Evolutionary conservation across 2,329 filamentous ascomycete species (phyloP).

Genomic region (Clonostachys solani): DNA sequence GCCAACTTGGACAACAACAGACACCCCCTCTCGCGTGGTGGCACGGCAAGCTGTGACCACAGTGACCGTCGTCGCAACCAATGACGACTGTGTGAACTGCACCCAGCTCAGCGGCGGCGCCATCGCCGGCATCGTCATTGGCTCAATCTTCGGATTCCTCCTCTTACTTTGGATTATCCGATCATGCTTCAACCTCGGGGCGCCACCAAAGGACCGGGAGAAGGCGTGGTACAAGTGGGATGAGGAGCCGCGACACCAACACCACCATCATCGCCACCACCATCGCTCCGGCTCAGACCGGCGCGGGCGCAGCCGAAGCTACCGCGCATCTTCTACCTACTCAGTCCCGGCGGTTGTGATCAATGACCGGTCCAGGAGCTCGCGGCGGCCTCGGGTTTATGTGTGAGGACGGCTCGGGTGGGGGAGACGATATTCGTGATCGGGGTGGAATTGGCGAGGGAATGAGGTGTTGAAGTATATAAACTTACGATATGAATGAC

Average conservation of each 20-base stretch:
- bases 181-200: slow-evolving; percentile 33
- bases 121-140: slow-evolving; percentile 47
- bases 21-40: neutral
- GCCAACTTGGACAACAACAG: neutral
- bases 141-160: slow-evolving; percentile 38
- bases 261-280: slow-evolving; percentile 1
- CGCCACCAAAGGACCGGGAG: slow-evolving; percentile 23
- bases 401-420: no score
- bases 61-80: slow-evolving; percentile 19
- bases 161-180: slow-evolving; percentile 41
- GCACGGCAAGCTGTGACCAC: slow-evolving; percentile 8
- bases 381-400: neutral
- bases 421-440: no score
- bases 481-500: no score
- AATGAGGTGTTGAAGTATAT: no score
- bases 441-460: no score
- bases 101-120: slow-evolving; percentile 37
- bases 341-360: neutral
- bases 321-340: neutral
- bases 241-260: slow-evolving; percentile 13
- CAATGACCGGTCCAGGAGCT: neutral
- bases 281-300: neutral
- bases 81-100: slow-evolving; percentile 8
- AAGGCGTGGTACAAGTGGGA: slow-evolving; percentile 20
- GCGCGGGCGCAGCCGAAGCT: neutral